Percentiles rank a stretch among this genome's conserved stretches.
Evolutionary conservation across 2,329 filamentous ascomycete genomes (phyloP).

Genomic region (Acrodontium crateriforme): DNA sequence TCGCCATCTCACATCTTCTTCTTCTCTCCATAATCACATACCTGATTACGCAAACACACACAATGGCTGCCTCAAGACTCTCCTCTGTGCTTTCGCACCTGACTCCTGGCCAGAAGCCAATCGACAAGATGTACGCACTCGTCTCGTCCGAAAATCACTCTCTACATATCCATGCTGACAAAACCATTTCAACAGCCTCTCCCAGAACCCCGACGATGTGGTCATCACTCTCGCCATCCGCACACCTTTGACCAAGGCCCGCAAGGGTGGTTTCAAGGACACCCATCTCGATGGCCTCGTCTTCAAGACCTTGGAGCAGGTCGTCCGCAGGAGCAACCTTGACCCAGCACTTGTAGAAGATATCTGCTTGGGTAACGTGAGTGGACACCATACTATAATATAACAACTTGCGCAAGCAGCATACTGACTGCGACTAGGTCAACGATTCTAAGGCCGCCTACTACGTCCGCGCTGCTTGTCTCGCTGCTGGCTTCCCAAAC

Average conservation of each 20-base stretch:
- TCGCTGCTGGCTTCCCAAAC: slow-evolving; percentile 88
- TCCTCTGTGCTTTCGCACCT: slow-evolving; percentile 80
- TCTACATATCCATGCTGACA: slow-evolving; percentile 53
- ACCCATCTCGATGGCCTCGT: slow-evolving; percentile 77
- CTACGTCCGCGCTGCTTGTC: slow-evolving; percentile 74
- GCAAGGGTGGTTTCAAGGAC: slow-evolving; percentile 92
- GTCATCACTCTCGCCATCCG: slow-evolving; percentile 89
- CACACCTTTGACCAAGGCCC: slow-evolving; percentile 75
- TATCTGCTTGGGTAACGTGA: slow-evolving; percentile 79
- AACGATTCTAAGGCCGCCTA: slow-evolving; percentile 77
- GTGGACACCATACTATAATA: not conserved
- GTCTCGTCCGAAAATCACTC: slow-evolving; percentile 45
- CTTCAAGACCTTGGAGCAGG: slow-evolving; percentile 62
- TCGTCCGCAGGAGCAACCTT: slow-evolving; percentile 21
- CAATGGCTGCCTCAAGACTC: slow-evolving; percentile 57
- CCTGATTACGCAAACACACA: slow-evolving; percentile 4
- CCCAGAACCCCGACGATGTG: slow-evolving; percentile 79
- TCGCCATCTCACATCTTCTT: too few species aligned
- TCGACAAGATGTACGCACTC: slow-evolving; percentile 60
- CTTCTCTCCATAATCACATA: too few species aligned
- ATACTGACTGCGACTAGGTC: slow-evolving; percentile 40
- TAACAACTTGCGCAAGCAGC: not conserved
- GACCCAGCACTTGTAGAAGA: slow-evolving; percentile 39
- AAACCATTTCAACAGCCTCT: slow-evolving; percentile 40
- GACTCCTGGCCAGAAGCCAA: slow-evolving; percentile 50